phyloP scores from a whole-genome alignment of 352 stramenopile genomes.

The Pythium phragmitis region DNA sequence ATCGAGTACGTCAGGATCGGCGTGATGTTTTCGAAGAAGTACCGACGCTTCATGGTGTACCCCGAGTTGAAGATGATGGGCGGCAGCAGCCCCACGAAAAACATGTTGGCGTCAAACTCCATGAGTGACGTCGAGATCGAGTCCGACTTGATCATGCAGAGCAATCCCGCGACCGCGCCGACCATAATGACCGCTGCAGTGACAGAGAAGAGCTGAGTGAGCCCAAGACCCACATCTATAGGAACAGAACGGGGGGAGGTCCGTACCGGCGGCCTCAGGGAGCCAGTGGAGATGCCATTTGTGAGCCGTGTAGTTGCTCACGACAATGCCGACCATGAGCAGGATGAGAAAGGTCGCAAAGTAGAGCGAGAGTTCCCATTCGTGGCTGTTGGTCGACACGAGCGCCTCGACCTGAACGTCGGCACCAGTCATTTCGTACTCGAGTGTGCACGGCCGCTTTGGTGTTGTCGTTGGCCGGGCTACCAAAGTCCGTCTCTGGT shows the following conservation, averaged over 20 bases:
- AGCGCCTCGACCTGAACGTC: conserved; percentile 38
- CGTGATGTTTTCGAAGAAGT: conserved; percentile 92
- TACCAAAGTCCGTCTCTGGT: conserved; percentile 1
- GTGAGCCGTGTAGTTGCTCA: conserved; percentile 80
- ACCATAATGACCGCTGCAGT: conserved; percentile 54
- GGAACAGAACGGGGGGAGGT: background rate
- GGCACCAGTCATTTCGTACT: conserved; percentile 21
- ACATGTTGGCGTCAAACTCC: conserved; percentile 91
- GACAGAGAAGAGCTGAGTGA: background rate
- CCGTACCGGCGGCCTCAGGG: conserved; percentile 55
- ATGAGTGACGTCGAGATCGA: conserved; percentile 71
- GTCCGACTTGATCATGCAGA: conserved; percentile 64
- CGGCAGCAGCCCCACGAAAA: conserved; percentile 92
- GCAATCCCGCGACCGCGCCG: conserved; percentile 50
- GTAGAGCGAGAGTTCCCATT: conserved; percentile 80
- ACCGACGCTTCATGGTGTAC: conserved; percentile 90
- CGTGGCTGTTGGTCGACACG: conserved; percentile 57
- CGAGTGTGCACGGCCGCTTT: too few species aligned
- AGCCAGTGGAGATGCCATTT: conserved; percentile 76
- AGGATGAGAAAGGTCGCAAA: conserved; percentile 72
- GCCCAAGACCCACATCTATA: too few species aligned
- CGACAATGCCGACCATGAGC: conserved; percentile 73
- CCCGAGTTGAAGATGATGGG: conserved; percentile 95
- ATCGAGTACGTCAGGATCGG: conserved; percentile 91
- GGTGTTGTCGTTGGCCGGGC: background rate